phyloP scores from a whole-genome alignment of 306 rosid genomes.

The Citrullus colocynthis region DNA sequence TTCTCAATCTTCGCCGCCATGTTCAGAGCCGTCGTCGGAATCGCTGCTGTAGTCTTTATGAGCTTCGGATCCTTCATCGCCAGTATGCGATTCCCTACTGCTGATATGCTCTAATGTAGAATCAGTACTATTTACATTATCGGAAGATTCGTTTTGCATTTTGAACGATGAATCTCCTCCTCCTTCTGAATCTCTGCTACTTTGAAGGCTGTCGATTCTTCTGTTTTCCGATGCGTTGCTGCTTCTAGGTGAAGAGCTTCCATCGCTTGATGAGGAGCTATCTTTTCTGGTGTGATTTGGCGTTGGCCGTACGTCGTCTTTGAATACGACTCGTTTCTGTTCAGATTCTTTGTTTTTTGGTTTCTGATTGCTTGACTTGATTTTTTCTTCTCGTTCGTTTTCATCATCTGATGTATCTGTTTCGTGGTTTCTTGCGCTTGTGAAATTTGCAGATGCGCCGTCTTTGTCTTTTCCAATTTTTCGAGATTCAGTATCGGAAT shows the following conservation, averaged over 20 bases:
- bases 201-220: slow-evolving; percentile 15
- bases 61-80: not conserved
- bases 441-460: not conserved
- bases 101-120: slow-evolving; percentile 1
- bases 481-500: not conserved
- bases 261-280: slow-evolving; percentile 23
- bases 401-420: not conserved
- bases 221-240: slow-evolving; percentile 10
- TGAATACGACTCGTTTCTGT: slow-evolving; percentile 10
- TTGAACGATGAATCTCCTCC: not conserved
- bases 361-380: not conserved
- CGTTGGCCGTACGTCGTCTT: not conserved
- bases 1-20: not conserved
- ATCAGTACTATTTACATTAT: not conserved
- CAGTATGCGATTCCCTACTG: slow-evolving; percentile 1
- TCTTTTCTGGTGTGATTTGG: slow-evolving; percentile 24
- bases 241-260: slow-evolving; percentile 13
- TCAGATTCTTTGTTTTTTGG: slow-evolving; percentile 5
- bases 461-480: not conserved
- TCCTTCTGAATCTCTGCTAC: slow-evolving; percentile 6
- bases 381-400: not conserved
- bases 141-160: not conserved
- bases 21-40: not conserved
- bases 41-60: not conserved
- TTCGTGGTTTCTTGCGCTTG: slow-evolving; percentile 3